These are phyloP conservation scores for Trichoderma sp. DNA, from an alignment of 2,329 filamentous ascomycete genomes.

Conservation along the genomic window DNA sequence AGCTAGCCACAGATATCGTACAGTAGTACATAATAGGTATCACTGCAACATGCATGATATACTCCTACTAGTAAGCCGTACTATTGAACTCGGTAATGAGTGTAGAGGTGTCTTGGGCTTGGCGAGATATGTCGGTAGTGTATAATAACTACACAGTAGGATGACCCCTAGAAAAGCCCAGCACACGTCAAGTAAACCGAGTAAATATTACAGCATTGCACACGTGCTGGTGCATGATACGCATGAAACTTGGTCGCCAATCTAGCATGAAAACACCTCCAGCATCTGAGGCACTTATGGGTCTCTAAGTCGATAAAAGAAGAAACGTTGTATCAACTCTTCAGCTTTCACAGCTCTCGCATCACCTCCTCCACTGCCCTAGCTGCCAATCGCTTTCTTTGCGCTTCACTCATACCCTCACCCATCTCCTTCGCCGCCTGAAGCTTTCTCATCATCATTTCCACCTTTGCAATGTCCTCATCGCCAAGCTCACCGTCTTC, in stretches of 20 bases:
- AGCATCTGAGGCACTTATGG: background rate
- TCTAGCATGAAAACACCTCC: background rate
- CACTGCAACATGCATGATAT: background rate
- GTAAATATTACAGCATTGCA: background rate
- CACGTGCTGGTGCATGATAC: background rate
- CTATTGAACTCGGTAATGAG: background rate
- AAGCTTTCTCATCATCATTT: slow-evolving; percentile 65
- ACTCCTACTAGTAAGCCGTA: background rate
- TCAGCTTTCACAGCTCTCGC: slow-evolving; percentile 51
- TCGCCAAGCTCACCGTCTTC: slow-evolving; percentile 42
- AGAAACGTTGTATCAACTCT: background rate
- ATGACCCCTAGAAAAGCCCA: background rate
- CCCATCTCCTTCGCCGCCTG: slow-evolving; percentile 62
- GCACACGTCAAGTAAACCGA: background rate
- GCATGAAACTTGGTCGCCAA: background rate
- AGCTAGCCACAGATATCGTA: background rate
- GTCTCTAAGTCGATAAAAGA: background rate
- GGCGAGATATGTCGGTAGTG: background rate
- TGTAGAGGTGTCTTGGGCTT: background rate
- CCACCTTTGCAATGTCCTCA: slow-evolving; percentile 59
- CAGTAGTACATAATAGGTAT: background rate
- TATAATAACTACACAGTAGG: background rate
- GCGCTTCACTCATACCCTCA: slow-evolving; percentile 60
- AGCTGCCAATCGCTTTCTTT: slow-evolving; percentile 61
- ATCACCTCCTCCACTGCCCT: slow-evolving; percentile 66